phyloP scores from a whole-genome alignment of 768 basidiomycete species.

The Rhizopogon salebrosus region DNA sequence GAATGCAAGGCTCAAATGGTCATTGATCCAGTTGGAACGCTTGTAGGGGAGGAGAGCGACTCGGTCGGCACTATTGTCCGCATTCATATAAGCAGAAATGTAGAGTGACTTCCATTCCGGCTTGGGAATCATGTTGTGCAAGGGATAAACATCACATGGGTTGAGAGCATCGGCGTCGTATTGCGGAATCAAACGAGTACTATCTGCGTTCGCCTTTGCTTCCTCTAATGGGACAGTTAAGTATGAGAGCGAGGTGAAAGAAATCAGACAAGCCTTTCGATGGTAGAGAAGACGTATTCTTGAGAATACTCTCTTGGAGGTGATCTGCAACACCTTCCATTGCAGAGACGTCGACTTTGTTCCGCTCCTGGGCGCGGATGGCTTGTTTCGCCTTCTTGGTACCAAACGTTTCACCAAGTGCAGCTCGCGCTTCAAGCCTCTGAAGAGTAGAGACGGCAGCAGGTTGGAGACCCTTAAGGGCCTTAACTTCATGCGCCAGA shows the following conservation, averaged over 20 bases:
- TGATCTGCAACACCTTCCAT: conserved; percentile 82
- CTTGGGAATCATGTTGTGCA: conserved; percentile 75
- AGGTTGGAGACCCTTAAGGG: conserved; percentile 61
- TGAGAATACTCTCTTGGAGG: conserved; percentile 79
- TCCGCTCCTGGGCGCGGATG: conserved; percentile 82
- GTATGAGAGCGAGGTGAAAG: neutral
- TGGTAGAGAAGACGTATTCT: conserved; percentile 62
- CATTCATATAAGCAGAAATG: conserved; percentile 48
- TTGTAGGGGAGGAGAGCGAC: conserved; percentile 54
- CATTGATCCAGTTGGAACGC: conserved; percentile 65
- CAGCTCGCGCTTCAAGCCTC: conserved; percentile 59
- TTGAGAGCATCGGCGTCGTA: conserved; percentile 62
- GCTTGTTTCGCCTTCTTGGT: conserved; percentile 89
- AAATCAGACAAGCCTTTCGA: conserved; percentile 49
- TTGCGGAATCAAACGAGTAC: conserved; percentile 69
- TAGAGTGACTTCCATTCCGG: conserved; percentile 75
- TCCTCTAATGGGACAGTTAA: conserved; percentile 42
- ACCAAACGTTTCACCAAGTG: conserved; percentile 90
- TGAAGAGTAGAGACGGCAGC: conserved; percentile 43
- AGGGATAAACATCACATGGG: conserved; percentile 68
- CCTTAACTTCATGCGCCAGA: conserved; percentile 76
- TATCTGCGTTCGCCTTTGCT: conserved; percentile 58
- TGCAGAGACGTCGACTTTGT: conserved; percentile 82
- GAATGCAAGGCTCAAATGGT: conserved; percentile 46
- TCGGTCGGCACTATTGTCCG: conserved; percentile 42